Evolutionary conservation across 2,329 filamentous ascomycete genomes (phyloP).

Genomic region (Acrodontium crateriforme): DNA sequence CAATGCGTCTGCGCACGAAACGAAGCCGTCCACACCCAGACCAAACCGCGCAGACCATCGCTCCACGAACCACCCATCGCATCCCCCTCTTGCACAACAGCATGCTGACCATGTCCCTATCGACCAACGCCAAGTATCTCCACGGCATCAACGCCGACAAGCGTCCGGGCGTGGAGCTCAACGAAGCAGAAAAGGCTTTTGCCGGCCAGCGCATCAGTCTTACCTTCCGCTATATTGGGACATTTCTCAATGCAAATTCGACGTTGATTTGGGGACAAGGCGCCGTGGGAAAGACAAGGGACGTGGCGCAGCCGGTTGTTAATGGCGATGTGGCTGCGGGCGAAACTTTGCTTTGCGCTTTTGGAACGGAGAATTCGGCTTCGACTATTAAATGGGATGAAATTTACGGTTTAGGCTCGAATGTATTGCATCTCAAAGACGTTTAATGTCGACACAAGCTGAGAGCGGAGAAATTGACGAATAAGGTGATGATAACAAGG

Average conservation of each 20-base stretch:
- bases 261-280: constrained; percentile 84
- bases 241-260: constrained; percentile 52
- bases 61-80: constrained; percentile 45
- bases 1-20: constrained; percentile 81
- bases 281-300: constrained; percentile 52
- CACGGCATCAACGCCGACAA: constrained; percentile 89
- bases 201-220: constrained; percentile 72
- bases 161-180: constrained; percentile 53
- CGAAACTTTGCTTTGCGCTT: constrained; percentile 58
- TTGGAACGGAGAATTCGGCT: constrained; percentile 69
- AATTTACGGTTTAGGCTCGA: constrained; percentile 67
- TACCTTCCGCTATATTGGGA: constrained; percentile 81
- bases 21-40: constrained; percentile 26
- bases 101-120: constrained; percentile 65
- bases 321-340: constrained; percentile 56
- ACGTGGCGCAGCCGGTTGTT: constrained; percentile 47
- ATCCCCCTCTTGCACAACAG: constrained; percentile 76
- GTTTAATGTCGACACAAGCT: too few species aligned
- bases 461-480: too few species aligned
- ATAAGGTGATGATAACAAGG: too few species aligned
- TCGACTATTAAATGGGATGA: constrained; percentile 60
- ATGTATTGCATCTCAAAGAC: constrained; percentile 53
- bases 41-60: background rate
- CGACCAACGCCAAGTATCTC: constrained; percentile 75
- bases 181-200: constrained; percentile 55